A percentile compares a stretch with the other conserved stretches of the same genome.
Conservation (phyloP, 768 basidiomycete genomes). For the Mrakia gelida region DNA sequence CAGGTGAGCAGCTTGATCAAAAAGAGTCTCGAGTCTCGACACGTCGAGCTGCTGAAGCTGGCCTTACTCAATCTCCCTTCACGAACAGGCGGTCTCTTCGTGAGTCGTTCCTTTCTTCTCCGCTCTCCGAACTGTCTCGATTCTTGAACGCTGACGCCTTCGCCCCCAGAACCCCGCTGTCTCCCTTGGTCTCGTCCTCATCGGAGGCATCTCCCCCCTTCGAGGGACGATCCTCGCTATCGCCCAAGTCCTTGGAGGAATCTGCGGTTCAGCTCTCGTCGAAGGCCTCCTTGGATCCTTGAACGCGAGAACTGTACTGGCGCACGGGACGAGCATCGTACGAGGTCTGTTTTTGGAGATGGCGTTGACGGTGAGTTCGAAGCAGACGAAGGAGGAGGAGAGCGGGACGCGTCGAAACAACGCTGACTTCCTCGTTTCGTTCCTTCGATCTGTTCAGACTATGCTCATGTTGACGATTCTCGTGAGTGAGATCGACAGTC, state of each 20-base stretch:
- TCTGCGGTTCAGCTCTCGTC: slow-evolving; percentile 43
- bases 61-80: slow-evolving; percentile 16
- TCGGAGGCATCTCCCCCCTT: slow-evolving; percentile 44
- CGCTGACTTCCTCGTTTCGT: background rate
- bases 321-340: slow-evolving; percentile 34
- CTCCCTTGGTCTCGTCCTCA: slow-evolving; percentile 44
- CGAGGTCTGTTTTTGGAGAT: slow-evolving; percentile 31
- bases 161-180: slow-evolving; percentile 48
- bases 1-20: too few relatives aligned
- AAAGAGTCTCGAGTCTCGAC: too few relatives aligned
- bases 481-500: too few relatives aligned
- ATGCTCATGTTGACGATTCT: slow-evolving; percentile 27
- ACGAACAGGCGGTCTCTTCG: slow-evolving; percentile 22
- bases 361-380: slow-evolving; percentile 4
- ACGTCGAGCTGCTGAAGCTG: too few relatives aligned
- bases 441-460: background rate
- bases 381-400: too few relatives aligned
- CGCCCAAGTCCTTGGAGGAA: slow-evolving; percentile 44
- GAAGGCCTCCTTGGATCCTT: slow-evolving; percentile 43
- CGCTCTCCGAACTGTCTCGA: too few relatives aligned
- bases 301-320: slow-evolving; percentile 36
- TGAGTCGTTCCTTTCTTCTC: too few relatives aligned
- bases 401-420: too few relatives aligned
- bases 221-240: slow-evolving; percentile 43
- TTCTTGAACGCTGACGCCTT: too few relatives aligned